Base-by-base conservation (phyloP, 129 eudicot species). In the Mikania micrantha region DNA sequence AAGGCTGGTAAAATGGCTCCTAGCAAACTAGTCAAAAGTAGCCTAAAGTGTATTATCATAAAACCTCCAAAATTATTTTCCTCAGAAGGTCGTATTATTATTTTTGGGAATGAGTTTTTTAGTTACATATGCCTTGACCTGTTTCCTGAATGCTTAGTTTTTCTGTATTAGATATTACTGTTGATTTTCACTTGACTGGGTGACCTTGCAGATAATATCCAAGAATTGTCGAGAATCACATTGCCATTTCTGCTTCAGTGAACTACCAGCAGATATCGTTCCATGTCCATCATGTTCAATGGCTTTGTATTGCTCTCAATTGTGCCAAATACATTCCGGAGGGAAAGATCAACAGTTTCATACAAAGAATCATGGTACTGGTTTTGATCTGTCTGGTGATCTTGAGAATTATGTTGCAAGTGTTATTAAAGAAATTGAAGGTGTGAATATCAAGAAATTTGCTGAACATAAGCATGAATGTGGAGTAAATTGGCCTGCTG, bases 401-500 rank as follows among this genome's bases (percentile, higher is more conserved):
- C 88, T 88, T 70, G 56, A 74, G 62, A 50, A 77, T 34, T 71
- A 88, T 80, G 70, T 86, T 73, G 77, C 70, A 60, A 79, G 71
- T 64, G 86, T 86, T 39, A 81, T 81, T 27, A 69, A 69, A 31
- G 70, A 50, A 31, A 72, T 45, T 36, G 71, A 63, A 34, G 66
- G 35, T 68, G 53, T 58, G 22, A 40, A 50, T 36, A 40, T 22
- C 31, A 80, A 78, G 52, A 81, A 78, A 47, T 74, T 44, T 78
- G 63, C 69, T 22, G 96, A 88, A 54, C 98, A 88, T 76, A 64
- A 73, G 42, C 98, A 93, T 47, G 98, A 93, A 72, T 93, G 98
- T 74, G 96, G 96, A 70, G 85, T 79, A 48, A 85, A 88, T 44
- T 93, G 98, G 98, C 84, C 96, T 61, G 82, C 81, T 10, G 96